Percentiles rank a stretch among this genome's conserved stretches.
These are phyloP conservation scores for Pestalotiopsis sp. DNA, from an alignment of 2,329 filamentous ascomycete genomes.

Conservation along the genomic window DNA sequence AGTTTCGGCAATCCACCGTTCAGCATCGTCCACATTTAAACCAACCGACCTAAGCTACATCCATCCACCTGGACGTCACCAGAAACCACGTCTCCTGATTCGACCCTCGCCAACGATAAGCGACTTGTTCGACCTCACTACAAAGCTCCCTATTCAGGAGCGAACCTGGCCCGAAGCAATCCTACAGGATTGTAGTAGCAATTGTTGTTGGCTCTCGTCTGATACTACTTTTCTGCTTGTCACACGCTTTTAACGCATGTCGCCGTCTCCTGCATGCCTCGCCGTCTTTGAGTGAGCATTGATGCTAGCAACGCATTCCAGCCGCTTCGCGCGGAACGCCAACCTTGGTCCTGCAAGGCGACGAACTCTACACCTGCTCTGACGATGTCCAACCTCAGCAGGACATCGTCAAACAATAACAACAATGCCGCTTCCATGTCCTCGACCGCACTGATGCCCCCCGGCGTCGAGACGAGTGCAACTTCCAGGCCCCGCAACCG, in stretches of 20 bases:
- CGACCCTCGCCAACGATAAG: conserved; percentile 7
- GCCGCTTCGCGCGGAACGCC: conserved; percentile 29
- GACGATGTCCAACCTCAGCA: conserved; percentile 31
- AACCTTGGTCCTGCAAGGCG: conserved; percentile 18
- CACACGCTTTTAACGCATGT: background rate
- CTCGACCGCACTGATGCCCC: conserved; percentile 48
- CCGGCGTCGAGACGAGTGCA: conserved; percentile 44
- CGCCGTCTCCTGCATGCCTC: conserved; percentile 11
- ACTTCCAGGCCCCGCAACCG: conserved; percentile 55
- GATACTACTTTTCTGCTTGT: background rate
- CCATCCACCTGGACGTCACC: conserved; percentile 4
- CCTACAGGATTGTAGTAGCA: background rate
- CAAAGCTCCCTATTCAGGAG: background rate
- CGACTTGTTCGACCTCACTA: background rate
- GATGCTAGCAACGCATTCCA: conserved; percentile 23
- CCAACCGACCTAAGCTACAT: background rate
- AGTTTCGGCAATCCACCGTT: background rate
- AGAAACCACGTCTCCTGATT: conserved; percentile 16
- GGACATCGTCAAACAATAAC: conserved; percentile 22
- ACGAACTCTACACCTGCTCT: conserved; percentile 16
- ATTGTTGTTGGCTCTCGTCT: background rate
- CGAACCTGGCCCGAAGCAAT: background rate
- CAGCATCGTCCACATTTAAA: background rate
- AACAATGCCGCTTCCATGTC: conserved; percentile 39
- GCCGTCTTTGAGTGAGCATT: conserved; percentile 25